Evolutionary conservation across 805 yeast genomes (phyloP), one percentile per base, ranked within the genome.

Genomic region (Isabelozyma rhagii): DNA sequence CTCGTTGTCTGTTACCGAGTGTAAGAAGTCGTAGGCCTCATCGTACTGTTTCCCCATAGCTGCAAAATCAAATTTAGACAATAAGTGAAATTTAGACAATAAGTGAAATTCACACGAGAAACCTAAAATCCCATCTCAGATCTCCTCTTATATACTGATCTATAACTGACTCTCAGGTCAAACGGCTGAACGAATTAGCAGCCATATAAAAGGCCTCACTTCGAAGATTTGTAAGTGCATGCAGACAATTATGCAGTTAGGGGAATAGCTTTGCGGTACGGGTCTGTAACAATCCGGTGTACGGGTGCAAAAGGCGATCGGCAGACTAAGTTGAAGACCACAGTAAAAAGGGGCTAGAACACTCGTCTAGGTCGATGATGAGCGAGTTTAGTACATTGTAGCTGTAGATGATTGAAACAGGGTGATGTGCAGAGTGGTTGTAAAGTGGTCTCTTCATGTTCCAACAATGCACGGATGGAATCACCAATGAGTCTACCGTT

Each of bases 11-110:
- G 21, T 39, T 4, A 14, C 21, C 17, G 41, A 39, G 21, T 39
- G 17, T 3, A 39, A 39, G 28, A 41, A 43, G 38, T 43, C 45
- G 15, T 43, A 43, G 13, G 45, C 45, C 14, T 43, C 45, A n/a
- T 43, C 45, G 38, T 17, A 31, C 11, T 28, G 38, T 43, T 43
- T 43, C 8, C 25, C 31, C 38, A 17, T 28, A 3, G 38, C 8
- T 43, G 27, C 38, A 17, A 43, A 43, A 28, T 10, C 27, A 8
- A 13, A 4, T 21, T 21, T 21, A 31, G 36, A 31, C 10, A 10
- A 13, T 9, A 31, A 9, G 36, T 31, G n/a, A 31, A 31, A 31
- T 13, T 21, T 21, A 31, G 36, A 31, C 10, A 10, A 13, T 9
- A 31, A 9, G 36, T 31, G n/a, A 31, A 31, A 31, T 13, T 31